These are phyloP conservation scores for Paraphaeosphaeria sporulosa DNA, from an alignment of 2,329 filamentous ascomycete species.

Conservation along the genomic window DNA sequence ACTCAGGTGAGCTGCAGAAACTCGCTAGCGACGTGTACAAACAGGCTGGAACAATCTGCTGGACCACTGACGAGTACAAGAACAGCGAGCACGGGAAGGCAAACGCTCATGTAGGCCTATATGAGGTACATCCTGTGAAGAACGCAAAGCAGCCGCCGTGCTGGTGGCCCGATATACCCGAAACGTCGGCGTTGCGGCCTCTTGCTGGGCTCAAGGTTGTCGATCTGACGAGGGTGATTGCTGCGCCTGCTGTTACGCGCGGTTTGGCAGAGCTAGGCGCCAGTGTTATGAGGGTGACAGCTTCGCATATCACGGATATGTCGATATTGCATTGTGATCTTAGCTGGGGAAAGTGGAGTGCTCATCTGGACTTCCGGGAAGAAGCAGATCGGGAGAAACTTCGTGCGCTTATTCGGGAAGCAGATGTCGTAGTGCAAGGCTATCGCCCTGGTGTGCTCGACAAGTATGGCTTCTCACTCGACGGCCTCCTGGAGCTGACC, in stretches of 20 bases:
- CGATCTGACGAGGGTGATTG: conserved; percentile 60
- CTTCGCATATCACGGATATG: conserved; percentile 51
- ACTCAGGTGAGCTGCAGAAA: conserved; percentile 45
- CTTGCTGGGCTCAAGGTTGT: conserved; percentile 60
- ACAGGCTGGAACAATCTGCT: conserved; percentile 53
- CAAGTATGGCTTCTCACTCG: conserved; percentile 54
- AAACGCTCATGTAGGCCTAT: conserved; percentile 53
- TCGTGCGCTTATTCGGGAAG: conserved; percentile 53
- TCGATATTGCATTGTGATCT: conserved; percentile 55
- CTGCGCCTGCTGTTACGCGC: conserved; percentile 55
- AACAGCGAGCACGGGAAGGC: conserved; percentile 53
- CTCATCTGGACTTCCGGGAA: conserved; percentile 53
- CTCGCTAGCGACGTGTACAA: conserved; percentile 48
- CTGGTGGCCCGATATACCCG: conserved; percentile 53
- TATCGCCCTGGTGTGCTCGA: conserved; percentile 60
- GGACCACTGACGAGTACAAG: conserved; percentile 48
- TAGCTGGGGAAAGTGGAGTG: conserved; percentile 61
- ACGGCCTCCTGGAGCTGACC: conserved; percentile 53
- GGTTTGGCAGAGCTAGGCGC: conserved; percentile 57
- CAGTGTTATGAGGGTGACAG: conserved; percentile 56
- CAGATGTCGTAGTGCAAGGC: conserved; percentile 60
- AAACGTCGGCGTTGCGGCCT: conserved; percentile 48
- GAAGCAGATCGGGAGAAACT: conserved; percentile 51
- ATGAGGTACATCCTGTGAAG: conserved; percentile 44
- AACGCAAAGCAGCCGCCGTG: conserved; percentile 38